Evolutionary conservation across 352 stramenopile genomes (phyloP).

Genomic region (Phytopythium sindhum): DNA sequence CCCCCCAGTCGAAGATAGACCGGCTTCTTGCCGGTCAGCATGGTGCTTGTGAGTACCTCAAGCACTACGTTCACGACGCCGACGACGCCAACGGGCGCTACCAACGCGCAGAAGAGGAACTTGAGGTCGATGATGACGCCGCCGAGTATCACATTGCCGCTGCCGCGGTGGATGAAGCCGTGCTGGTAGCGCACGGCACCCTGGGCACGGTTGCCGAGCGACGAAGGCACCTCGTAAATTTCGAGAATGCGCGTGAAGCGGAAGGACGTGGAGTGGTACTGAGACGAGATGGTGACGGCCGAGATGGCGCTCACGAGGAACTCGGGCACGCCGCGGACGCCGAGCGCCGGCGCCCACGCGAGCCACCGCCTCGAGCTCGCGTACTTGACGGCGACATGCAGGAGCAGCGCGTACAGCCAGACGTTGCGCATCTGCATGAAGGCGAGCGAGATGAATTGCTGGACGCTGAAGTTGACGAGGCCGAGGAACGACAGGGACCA

Average conservation of each 20-base stretch:
- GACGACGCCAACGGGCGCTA: constrained; percentile 3
- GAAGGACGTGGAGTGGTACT: constrained; percentile 29
- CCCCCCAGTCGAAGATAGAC: not conserved
- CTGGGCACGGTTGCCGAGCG: not conserved
- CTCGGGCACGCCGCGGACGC: constrained; percentile 27
- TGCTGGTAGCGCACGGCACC: constrained; percentile 7
- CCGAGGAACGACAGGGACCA: constrained; percentile 29
- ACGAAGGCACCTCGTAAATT: not conserved
- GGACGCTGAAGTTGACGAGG: constrained; percentile 19
- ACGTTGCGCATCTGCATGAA: constrained; percentile 45
- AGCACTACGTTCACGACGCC: not conserved
- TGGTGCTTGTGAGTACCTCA: not conserved
- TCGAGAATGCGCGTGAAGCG: constrained; percentile 14
- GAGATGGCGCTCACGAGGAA: constrained; percentile 33
- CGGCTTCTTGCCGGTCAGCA: not conserved
- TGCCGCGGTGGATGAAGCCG: constrained; percentile 15
- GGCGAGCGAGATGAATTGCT: constrained; percentile 25
- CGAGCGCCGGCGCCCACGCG: constrained; percentile 6
- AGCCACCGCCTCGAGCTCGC: constrained; percentile 15
- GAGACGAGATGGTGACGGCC: constrained; percentile 26
- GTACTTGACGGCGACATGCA: constrained; percentile 22
- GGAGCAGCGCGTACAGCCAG: constrained; percentile 32
- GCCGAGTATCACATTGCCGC: constrained; percentile 16
- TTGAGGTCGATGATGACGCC: constrained; percentile 35
- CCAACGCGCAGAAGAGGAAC: constrained; percentile 21